Conservation (phyloP, 495 filamentous ascomycete species). For the Penicillium waksmanii region DNA sequence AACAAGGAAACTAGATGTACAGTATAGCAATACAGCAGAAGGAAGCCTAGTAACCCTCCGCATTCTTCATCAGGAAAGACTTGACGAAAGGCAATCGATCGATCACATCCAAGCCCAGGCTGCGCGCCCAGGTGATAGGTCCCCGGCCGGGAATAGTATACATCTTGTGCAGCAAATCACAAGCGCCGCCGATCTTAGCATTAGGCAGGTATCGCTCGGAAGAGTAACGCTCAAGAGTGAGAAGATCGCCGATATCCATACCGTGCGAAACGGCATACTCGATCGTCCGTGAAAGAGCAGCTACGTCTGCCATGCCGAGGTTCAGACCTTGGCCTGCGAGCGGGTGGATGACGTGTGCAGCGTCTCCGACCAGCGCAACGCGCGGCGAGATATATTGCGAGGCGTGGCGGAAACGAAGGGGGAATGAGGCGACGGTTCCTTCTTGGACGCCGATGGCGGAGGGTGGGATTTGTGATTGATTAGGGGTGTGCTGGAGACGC, state of each 20-base stretch:
- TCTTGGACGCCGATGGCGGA: constrained; percentile 69
- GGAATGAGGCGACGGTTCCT: constrained; percentile 85
- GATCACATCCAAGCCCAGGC: constrained; percentile 74
- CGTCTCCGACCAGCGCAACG: constrained; percentile 87
- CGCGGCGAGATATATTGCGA: constrained; percentile 89
- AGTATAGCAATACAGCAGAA: constrained; percentile 21
- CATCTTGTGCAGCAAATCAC: constrained; percentile 92
- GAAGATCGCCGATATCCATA: constrained; percentile 76
- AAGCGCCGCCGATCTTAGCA: constrained; percentile 82
- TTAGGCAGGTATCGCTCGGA: constrained; percentile 79
- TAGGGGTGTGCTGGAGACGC: constrained; percentile 71
- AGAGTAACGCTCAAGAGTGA: constrained; percentile 79
- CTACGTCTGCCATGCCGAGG: constrained; percentile 85
- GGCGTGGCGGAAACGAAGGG: constrained; percentile 86
- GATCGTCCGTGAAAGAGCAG: constrained; percentile 72
- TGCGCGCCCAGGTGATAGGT: constrained; percentile 76
- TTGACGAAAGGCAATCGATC: constrained; percentile 80
- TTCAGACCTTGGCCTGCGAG: constrained; percentile 95
- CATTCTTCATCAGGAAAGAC: constrained; percentile 84
- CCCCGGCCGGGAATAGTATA: constrained; percentile 72
- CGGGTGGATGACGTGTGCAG: constrained; percentile 92
- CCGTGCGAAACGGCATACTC: constrained; percentile 79
- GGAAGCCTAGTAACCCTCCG: constrained; percentile 59
- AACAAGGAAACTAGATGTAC: constrained; percentile 23
- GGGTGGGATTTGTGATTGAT: constrained; percentile 56